phyloP scores from a whole-genome alignment of 768 basidiomycete species.

The Rhizopogon salebrosus region DNA sequence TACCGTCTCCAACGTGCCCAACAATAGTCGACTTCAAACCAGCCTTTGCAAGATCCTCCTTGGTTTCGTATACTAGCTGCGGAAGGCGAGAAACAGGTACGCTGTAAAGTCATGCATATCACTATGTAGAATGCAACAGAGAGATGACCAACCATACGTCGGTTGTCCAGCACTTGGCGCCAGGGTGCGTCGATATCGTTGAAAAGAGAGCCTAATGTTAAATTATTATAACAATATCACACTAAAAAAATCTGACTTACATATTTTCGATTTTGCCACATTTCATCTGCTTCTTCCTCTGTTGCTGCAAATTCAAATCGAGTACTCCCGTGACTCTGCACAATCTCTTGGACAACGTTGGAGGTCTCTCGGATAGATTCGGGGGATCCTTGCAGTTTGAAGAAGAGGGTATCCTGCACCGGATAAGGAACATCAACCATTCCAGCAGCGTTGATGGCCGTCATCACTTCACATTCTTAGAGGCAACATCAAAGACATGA shows the following conservation, averaged over 20 bases:
- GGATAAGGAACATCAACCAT: constrained; percentile 57
- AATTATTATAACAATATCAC: not conserved
- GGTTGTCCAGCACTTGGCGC: constrained; percentile 73
- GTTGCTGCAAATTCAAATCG: constrained; percentile 70
- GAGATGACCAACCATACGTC: constrained; percentile 69
- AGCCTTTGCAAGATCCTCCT: constrained; percentile 61
- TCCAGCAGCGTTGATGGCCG: constrained; percentile 67
- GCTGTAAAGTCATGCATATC: constrained; percentile 23
- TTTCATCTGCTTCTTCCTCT: constrained; percentile 66
- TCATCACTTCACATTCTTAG: constrained; percentile 50
- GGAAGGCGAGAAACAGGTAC: constrained; percentile 70
- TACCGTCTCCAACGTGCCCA: constrained; percentile 78
- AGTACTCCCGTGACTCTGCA: constrained; percentile 60
- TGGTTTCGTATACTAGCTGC: constrained; percentile 70
- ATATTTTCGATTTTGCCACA: constrained; percentile 88
- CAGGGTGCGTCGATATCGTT: constrained; percentile 59
- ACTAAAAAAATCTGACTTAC: constrained; percentile 15
- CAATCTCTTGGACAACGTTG: constrained; percentile 52
- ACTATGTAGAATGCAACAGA: not conserved
- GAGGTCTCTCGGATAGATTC: constrained; percentile 54
- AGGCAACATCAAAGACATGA: not conserved
- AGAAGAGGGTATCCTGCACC: constrained; percentile 76
- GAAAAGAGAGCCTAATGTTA: constrained; percentile 46
- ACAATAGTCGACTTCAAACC: constrained; percentile 67
- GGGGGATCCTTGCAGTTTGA: constrained; percentile 84